A percentile compares a stretch with the other conserved stretches of the same genome.
phyloP scores from a whole-genome alignment of 495 filamentous ascomycete species.

The Talaromyces trachyspermus region DNA sequence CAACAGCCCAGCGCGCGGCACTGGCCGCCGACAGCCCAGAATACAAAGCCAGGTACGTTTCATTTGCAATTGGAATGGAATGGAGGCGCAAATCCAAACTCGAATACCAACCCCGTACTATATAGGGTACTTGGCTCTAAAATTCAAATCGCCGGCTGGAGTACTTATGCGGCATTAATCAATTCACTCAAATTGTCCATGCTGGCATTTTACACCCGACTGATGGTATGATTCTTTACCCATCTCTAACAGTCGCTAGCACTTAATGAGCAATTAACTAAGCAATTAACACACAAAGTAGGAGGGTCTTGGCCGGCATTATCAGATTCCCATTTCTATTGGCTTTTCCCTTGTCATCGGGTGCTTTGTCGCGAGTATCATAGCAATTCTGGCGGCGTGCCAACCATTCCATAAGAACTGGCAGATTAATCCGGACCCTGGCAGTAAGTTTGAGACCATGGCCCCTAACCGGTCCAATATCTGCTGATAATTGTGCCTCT shows the following conservation, averaged over 20 bases:
- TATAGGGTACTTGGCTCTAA: constrained; percentile 43
- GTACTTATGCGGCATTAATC: constrained; percentile 42
- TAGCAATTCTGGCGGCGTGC: constrained; percentile 41
- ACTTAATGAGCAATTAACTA: constrained; percentile 2
- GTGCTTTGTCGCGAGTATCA: constrained; percentile 39
- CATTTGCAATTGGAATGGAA: neutral
- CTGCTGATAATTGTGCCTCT: neutral
- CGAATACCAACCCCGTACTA: constrained; percentile 1
- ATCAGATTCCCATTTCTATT: constrained; percentile 36
- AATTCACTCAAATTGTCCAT: constrained; percentile 46
- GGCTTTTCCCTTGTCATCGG: constrained; percentile 38
- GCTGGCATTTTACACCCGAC: constrained; percentile 44
- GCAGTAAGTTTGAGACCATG: constrained; percentile 30
- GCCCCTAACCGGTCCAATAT: too few relatives aligned
- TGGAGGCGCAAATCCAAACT: neutral
- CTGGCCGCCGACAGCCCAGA: constrained; percentile 28
- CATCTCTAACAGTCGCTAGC: neutral
- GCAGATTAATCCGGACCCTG: constrained; percentile 50
- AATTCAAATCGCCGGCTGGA: constrained; percentile 47
- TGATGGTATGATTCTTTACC: constrained; percentile 35
- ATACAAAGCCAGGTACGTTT: constrained; percentile 22
- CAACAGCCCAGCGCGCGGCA: constrained; percentile 30
- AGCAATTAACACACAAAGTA: constrained; percentile 1
- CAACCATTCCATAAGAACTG: constrained; percentile 42
- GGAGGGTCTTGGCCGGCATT: constrained; percentile 28